These are phyloP conservation scores for Cyberlindnera japonica DNA, from an alignment of 805 yeast species.

Conservation along the genomic window DNA sequence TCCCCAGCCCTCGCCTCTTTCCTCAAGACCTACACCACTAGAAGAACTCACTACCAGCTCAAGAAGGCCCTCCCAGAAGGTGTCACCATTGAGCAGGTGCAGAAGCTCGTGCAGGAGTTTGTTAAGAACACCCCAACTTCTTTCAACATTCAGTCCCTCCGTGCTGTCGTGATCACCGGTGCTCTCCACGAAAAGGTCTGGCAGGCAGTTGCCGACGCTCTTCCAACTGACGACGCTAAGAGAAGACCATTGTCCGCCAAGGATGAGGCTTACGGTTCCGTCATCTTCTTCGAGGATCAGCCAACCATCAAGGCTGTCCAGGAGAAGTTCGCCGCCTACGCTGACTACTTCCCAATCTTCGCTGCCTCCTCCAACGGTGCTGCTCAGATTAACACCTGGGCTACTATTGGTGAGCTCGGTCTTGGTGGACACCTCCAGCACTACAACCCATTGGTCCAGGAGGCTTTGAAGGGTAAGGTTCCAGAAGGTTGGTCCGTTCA, in stretches of 20 bases:
- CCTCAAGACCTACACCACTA: constrained; percentile 34
- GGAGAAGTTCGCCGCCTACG: constrained; percentile 40
- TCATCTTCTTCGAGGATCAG: constrained; percentile 46
- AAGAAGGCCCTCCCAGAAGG: constrained; percentile 41
- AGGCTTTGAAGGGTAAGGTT: constrained; percentile 37
- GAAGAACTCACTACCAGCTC: constrained; percentile 48
- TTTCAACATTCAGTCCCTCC: constrained; percentile 48
- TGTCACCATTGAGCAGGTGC: constrained; percentile 38
- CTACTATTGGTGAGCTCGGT: constrained; percentile 41
- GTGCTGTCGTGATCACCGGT: constrained; percentile 47
- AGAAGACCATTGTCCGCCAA: constrained; percentile 41
- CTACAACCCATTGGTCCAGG: constrained; percentile 43
- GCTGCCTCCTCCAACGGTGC: constrained; percentile 47
- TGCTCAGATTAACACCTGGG: constrained; percentile 49
- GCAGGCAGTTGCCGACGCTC: constrained; percentile 38
- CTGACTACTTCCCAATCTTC: constrained; percentile 44
- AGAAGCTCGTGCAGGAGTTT: constrained; percentile 38
- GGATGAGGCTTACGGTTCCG: constrained; percentile 47
- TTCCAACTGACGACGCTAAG: constrained; percentile 35
- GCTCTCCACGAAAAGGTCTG: constrained; percentile 43
- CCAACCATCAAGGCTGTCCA: constrained; percentile 37
- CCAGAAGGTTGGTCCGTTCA: constrained; percentile 43
- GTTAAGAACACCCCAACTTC: constrained; percentile 48
- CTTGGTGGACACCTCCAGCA: constrained; percentile 53
- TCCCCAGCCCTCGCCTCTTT: constrained; percentile 20